Conservation (phyloP, 768 basidiomycete genomes). For the Coprinellus micaceus region DNA sequence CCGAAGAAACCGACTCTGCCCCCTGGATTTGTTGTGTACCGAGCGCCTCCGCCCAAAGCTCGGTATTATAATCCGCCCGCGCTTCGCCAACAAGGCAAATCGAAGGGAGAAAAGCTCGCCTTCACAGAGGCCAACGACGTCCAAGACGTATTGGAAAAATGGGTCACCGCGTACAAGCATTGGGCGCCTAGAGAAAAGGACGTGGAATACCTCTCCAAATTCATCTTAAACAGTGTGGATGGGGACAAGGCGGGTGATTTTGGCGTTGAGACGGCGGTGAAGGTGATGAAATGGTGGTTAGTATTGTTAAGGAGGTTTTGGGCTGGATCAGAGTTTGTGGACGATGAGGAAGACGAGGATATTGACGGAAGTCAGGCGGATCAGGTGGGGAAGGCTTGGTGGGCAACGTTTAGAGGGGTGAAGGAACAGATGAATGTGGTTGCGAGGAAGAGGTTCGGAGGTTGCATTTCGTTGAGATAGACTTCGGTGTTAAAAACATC, state of each 20-base stretch:
- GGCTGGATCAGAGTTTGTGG: slow-evolving; percentile 47
- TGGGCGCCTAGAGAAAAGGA: slow-evolving; percentile 71
- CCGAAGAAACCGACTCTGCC: slow-evolving; percentile 40
- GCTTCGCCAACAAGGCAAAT: slow-evolving; percentile 56
- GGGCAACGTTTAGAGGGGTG: slow-evolving; percentile 70
- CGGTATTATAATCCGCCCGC: slow-evolving; percentile 44
- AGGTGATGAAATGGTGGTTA: slow-evolving; percentile 81
- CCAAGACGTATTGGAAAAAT: slow-evolving; percentile 64
- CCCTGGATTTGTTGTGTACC: slow-evolving; percentile 38
- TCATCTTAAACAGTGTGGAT: slow-evolving; percentile 65
- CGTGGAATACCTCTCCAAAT: slow-evolving; percentile 70
- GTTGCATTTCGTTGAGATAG: slow-evolving; percentile 56
- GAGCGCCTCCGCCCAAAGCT: slow-evolving; percentile 56
- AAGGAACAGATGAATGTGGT: slow-evolving; percentile 65
- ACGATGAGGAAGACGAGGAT: slow-evolving; percentile 32
- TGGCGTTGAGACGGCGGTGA: slow-evolving; percentile 64
- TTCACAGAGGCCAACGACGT: slow-evolving; percentile 71
- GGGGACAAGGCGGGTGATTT: slow-evolving; percentile 49
- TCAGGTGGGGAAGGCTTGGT: slow-evolving; percentile 71
- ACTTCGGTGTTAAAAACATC: too few relatives aligned
- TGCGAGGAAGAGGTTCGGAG: slow-evolving; percentile 68
- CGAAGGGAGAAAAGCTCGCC: slow-evolving; percentile 51
- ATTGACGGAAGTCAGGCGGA: slow-evolving; percentile 27
- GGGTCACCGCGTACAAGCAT: slow-evolving; percentile 64
- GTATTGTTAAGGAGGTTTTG: slow-evolving; percentile 64